phyloP scores from a whole-genome alignment of 164 flowering plant genomes.

The Santalum album region DNA sequence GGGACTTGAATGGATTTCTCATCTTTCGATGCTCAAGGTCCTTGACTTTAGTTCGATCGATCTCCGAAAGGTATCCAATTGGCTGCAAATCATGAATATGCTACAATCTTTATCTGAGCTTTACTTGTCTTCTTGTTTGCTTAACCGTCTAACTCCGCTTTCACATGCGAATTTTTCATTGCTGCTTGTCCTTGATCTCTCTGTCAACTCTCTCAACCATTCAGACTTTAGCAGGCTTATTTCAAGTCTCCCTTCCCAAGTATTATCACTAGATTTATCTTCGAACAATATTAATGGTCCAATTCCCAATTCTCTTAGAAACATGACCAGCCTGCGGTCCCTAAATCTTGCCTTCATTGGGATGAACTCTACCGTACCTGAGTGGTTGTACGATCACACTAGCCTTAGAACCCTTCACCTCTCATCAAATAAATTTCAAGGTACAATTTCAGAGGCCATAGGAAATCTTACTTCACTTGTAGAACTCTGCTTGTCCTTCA shows the following conservation, averaged over 20 bases:
- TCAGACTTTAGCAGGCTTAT: slow-evolving; percentile 1
- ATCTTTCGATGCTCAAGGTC: too few species aligned
- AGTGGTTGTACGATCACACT: slow-evolving; percentile 9
- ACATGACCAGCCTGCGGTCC: not conserved
- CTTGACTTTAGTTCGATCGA: too few species aligned
- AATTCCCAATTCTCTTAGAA: not conserved
- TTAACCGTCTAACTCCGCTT: not conserved
- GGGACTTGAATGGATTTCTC: not conserved
- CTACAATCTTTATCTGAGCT: too few species aligned
- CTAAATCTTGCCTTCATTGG: slow-evolving; percentile 6
- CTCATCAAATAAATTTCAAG: slow-evolving; percentile 4
- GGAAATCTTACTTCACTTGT: slow-evolving; percentile 1
- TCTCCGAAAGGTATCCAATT: too few species aligned
- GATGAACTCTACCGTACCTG: slow-evolving; percentile 10
- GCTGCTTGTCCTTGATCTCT: slow-evolving; percentile 4
- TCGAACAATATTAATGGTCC: not conserved
- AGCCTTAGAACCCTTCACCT: slow-evolving; percentile 8
- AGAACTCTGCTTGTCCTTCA: slow-evolving; percentile 1
- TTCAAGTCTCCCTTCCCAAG: not conserved
- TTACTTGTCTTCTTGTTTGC: too few species aligned
- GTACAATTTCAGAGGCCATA: slow-evolving; percentile 8
- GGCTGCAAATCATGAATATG: too few species aligned
- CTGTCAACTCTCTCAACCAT: not conserved
- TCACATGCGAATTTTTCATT: slow-evolving; percentile 5
- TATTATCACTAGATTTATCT: not conserved